Evolutionary conservation across 768 basidiomycete genomes (phyloP), one percentile per base, ranked within the genome.

Genomic region (Dioszegia aurantiaca): DNA sequence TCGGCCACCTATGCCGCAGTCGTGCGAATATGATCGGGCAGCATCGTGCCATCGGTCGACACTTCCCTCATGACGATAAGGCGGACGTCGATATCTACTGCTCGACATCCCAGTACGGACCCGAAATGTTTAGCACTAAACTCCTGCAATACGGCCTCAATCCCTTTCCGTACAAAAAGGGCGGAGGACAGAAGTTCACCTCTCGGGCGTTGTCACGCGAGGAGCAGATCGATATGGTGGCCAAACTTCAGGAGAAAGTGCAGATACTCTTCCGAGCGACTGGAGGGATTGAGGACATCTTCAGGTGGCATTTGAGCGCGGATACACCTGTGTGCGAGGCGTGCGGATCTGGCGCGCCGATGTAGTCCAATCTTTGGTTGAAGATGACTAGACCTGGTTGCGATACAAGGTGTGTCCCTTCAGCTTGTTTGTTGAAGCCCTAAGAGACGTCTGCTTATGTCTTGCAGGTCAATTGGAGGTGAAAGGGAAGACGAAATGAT

Each of bases 61-160:
- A 42, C 40, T 42, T 42, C 16, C 12, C 16, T n/a, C 14, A 6
- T n/a, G 17, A 37, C 16, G 40, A 42, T n/a, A 42, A 17, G 6
- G 40, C 40, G 6, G 21, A 42, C 40, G 40, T 42, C 40, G 40
- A 42, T 42, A 42, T 42, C 40, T 42, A 42, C 40, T 42, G 40
- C 40, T 8, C 40, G 40, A 42, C 40, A 16, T 16, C 16, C 5
- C 40, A 42, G 8, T 42, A 42, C 40, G 40, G 40, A 5, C 40
- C 40, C 6, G 17, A 21, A 6, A 42, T 42, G 40, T 42, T 42
- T 6, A n/a, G 19, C 17, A 8, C 16, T 6, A 5, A 16, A 21
- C 40, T 42, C 12, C 9, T 21, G 16, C 5, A 8, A 5, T 21
- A 42, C 17, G 40, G 16, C 17, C 40, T 42, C 6, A 42, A 42